phyloP scores from a whole-genome alignment of 768 basidiomycete genomes.

The Leccinum variicolor region DNA sequence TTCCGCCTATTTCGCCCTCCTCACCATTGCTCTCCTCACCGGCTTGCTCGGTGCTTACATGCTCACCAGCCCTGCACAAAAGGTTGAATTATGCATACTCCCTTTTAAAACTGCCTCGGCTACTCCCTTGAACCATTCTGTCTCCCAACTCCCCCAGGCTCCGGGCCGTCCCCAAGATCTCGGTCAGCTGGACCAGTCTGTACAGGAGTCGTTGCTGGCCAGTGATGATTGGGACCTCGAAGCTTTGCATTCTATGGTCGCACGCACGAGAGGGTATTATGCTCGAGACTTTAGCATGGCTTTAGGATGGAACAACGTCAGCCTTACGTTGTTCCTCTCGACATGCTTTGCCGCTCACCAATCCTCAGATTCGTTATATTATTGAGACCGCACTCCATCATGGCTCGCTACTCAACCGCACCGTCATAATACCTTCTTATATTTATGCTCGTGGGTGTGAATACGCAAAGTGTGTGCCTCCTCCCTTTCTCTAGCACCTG shows the following conservation, averaged over 20 bases:
- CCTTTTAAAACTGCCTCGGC: constrained; percentile 10
- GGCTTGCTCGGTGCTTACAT: constrained; percentile 28
- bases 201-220: constrained; percentile 11
- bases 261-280: constrained; percentile 41
- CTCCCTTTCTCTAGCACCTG: background rate
- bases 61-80: constrained; percentile 14
- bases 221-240: constrained; percentile 29
- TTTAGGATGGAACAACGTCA: constrained; percentile 48
- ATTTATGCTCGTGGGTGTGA: constrained; percentile 47
- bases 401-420: constrained; percentile 41
- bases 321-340: constrained; percentile 5
- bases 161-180: background rate
- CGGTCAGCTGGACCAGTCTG: background rate
- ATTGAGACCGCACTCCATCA: constrained; percentile 44
- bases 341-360: background rate
- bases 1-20: constrained; percentile 8
- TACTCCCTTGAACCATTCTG: background rate
- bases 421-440: constrained; percentile 41
- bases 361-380: constrained; percentile 43
- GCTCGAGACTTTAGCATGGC: constrained; percentile 42
- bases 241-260: constrained; percentile 31
- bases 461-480: constrained; percentile 20
- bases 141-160: too few relatives aligned
- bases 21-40: constrained; percentile 21
- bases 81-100: constrained; percentile 16